Base-by-base conservation (phyloP, 345 rosid genomes). In the Lenwebbia sp. region DNA sequence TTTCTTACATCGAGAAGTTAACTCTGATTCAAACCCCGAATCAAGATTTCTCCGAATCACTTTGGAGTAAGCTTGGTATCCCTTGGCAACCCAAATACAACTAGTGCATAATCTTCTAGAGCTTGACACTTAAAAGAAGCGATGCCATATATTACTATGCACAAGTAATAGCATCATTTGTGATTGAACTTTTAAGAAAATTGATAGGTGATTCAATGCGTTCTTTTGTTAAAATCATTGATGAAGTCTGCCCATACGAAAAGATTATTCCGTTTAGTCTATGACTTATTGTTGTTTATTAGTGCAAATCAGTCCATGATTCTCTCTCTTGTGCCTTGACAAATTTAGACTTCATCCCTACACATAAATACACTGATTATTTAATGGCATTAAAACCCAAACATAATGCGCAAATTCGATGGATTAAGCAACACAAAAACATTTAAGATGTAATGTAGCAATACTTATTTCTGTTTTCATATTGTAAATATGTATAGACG, bases 101-200 rank as follows among this genome's bases (percentile, higher is more conserved):
- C 2, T 19, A 8, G 13, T 65, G 17, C 76, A 65, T 65, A 33
- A 65, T 17, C 76, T 33, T 65, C 44, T 8, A 65, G 4, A 33
- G 15, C 75, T 62, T 3, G 10, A 60, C 30, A 60, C 22, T 30
- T 6, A 28, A 54, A 54, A 2, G 21, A 21, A 21, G 11, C 1
- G 4, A 21, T 54, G 57, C 10, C n/a, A 25, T 10, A 10, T 56
- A 7, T 54, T 6, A 23, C 9, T 55, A 22, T 55, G 25, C 10
- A 22, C 12, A 4, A 25, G 11, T 4, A 22, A 55, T 22, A 55
- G 26, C 21, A 65, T 0, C 1, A 4, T 3, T 9, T 17, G 1
- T 4, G 13, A 41, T 7, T 65, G 10, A 33, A 17, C 19, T 3
- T 33, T 65, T 1, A 4, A 7, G 14, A 62, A 62, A 7, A 10